Evolutionary conservation across 1,284 basidiomycete species (phyloP).

Genomic region (Ceratobasidium sp.): DNA sequence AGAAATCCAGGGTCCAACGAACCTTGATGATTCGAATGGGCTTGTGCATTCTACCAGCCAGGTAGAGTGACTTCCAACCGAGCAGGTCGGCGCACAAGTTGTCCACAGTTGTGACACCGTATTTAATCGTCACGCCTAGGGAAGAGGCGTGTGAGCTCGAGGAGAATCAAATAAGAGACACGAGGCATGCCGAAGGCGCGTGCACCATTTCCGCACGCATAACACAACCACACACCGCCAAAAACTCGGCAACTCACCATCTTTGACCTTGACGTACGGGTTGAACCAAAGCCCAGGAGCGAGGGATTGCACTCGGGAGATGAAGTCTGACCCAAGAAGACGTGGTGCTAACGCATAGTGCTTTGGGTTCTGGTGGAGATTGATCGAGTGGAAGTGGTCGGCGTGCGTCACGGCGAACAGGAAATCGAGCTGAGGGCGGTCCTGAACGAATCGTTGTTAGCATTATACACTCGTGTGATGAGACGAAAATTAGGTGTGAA

Average conservation of each 20-base stretch:
- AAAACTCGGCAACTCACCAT: conserved; percentile 42
- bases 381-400: conserved; percentile 93
- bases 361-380: conserved; percentile 87
- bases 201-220: neutral
- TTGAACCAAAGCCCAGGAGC: conserved; percentile 97
- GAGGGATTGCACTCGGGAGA: conserved; percentile 81
- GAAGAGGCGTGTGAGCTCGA: conserved; percentile 38
- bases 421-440: conserved; percentile 90
- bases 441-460: conserved; percentile 40
- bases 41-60: conserved; percentile 97
- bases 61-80: conserved; percentile 95
- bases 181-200: conserved; percentile 19
- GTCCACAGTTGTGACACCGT: conserved; percentile 95
- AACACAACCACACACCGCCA: neutral
- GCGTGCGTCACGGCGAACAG: conserved; percentile 95
- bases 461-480: conserved; percentile 10
- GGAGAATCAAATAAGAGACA: conserved; percentile 19
- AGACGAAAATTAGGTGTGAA: neutral
- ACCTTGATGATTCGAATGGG: conserved; percentile 86
- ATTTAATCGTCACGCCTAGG: conserved; percentile 83
- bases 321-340: conserved; percentile 81
- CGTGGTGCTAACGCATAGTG: conserved; percentile 93
- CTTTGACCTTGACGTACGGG: conserved; percentile 69
- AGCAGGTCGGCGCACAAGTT: conserved; percentile 90
- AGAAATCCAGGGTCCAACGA: conserved; percentile 6